Evolutionary conservation across 2,329 filamentous ascomycete species (phyloP).

Genomic region (Rutstroemia sp.): DNA sequence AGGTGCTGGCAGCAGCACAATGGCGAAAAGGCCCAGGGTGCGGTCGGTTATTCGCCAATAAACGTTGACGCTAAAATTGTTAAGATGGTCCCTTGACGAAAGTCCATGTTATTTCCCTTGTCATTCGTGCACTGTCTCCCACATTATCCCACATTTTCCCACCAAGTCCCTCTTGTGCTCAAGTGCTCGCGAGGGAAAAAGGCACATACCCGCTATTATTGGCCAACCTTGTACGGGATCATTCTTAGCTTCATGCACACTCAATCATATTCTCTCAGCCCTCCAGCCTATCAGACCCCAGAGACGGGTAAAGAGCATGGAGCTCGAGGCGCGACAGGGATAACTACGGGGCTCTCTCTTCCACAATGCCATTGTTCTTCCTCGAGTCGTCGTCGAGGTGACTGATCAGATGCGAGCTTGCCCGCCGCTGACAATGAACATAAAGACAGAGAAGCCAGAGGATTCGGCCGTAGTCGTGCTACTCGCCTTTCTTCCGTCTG

Average conservation of each 20-base stretch:
- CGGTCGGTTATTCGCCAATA: no score
- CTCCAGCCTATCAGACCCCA: not conserved
- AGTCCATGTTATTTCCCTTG: not conserved
- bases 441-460: not conserved
- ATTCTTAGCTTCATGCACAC: slow-evolving; percentile 5
- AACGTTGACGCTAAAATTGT: no score
- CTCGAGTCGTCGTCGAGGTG: no score
- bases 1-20: no score
- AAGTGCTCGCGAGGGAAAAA: not conserved
- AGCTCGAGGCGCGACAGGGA: not conserved
- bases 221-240: not conserved
- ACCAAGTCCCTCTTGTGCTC: not conserved
- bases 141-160: not conserved
- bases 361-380: no score
- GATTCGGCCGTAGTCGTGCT: not conserved
- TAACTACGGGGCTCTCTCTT: not conserved
- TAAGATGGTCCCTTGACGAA: no score
- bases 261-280: slow-evolving; percentile 1
- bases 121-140: not conserved
- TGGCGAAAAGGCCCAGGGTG: no score
- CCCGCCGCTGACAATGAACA: no score
- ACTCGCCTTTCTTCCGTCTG: not conserved
- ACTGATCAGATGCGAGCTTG: no score
- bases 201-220: slow-evolving; percentile 6
- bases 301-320: not conserved